phyloP scores from a whole-genome alignment of 2,329 filamentous ascomycete species.

The Penicillium paneum region DNA sequence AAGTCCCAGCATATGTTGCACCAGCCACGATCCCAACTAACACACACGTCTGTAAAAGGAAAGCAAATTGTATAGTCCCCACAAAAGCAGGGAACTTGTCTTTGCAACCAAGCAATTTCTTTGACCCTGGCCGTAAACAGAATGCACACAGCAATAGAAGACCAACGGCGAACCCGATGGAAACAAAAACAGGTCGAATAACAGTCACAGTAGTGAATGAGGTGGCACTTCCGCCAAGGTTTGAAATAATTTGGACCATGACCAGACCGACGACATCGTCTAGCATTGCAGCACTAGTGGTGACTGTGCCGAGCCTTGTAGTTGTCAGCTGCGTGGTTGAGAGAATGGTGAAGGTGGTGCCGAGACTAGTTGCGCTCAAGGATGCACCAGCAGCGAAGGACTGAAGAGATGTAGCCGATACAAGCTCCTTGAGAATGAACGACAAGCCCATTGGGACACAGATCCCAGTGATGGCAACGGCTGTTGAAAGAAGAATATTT shows the following conservation, averaged over 20 bases:
- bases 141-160: constrained; percentile 29
- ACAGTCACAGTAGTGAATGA: constrained; percentile 43
- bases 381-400: constrained; percentile 71
- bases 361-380: constrained; percentile 70
- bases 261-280: constrained; percentile 55
- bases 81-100: constrained; percentile 9
- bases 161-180: constrained; percentile 35
- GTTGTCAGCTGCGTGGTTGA: constrained; percentile 58
- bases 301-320: constrained; percentile 59
- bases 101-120: constrained; percentile 2
- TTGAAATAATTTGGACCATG: constrained; percentile 72
- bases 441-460: constrained; percentile 62
- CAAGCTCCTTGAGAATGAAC: constrained; percentile 55
- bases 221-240: constrained; percentile 49
- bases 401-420: constrained; percentile 54
- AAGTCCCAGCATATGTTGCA: constrained; percentile 55
- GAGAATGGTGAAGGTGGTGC: constrained; percentile 65
- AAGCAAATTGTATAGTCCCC: constrained; percentile 25
- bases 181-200: constrained; percentile 52
- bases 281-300: constrained; percentile 44
- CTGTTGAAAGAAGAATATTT: constrained; percentile 58
- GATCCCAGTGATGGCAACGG: constrained; percentile 66
- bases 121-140: constrained; percentile 13
- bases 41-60: constrained; percentile 45
- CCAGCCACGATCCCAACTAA: constrained; percentile 49